Evolutionary conservation across 2,329 filamentous ascomycete species (phyloP), one percentile per base, ranked within the genome.

Genomic region (Plenodomus tracheiphilus): DNA sequence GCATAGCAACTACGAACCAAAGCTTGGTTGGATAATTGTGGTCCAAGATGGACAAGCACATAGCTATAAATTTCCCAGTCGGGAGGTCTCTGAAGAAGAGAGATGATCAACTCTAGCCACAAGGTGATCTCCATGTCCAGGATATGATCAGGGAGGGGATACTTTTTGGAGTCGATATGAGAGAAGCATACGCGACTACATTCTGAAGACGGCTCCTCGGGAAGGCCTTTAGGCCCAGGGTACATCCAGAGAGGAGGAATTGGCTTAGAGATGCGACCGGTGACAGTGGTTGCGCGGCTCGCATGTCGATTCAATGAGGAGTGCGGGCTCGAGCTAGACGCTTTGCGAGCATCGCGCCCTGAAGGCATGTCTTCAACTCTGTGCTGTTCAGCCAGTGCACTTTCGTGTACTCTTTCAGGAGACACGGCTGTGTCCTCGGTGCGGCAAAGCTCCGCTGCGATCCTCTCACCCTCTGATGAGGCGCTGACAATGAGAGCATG

Each of bases 11-110:
- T 85, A 51, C 80, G 81, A 68, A 97, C 97, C 13, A 97, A 79
- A 11, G 89, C 86, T 65, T 94, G 91, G 61, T 99, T 99, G 70
- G 87, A 89, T 18, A 99, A 79, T 63, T 97, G 93, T 21, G 89
- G 87, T 1, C 91, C 89, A 9, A 97, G 77, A 69, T 96, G 89
- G 5, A 91, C 88, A 22, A 99, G 78, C 16, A 93, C 82, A 67
- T 93, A 97, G 71, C 90, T 93, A 77, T 96, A 96, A 1, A 96
- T 78, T 68, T 97, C 91, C 92, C 93, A 97, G 53, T 94, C 87
- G 40, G 84, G 83, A 35, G 87, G 88, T 46, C 85, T 81, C 56
- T 88, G 84, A 37, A 96, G 75, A n/a, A 94, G 75, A n/a, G 80
- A 79, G 20, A 90, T 82, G 32, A 95, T 79, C 10, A 85, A 80